These are phyloP conservation scores for Priceomyces castillae DNA, from an alignment of 805 yeast species.

Conservation along the genomic window DNA sequence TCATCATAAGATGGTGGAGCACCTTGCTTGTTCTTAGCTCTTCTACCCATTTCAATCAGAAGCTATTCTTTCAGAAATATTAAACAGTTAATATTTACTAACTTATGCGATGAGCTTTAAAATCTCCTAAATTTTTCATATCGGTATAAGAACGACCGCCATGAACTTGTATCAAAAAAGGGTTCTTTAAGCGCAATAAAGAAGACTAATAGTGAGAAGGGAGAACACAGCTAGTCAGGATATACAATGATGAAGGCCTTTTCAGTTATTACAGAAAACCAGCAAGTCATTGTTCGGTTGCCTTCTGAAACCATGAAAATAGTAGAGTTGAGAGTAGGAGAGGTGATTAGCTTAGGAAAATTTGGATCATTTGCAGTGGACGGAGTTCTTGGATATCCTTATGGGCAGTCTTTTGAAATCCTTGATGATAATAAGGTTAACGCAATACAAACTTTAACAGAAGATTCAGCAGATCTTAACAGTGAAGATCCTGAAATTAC, in stretches of 20 bases:
- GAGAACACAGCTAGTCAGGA: not conserved
- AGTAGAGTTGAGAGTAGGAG: conserved; percentile 60
- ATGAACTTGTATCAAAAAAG: not conserved
- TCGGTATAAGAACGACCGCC: conserved; percentile 9
- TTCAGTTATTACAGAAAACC: conserved; percentile 41
- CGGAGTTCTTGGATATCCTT: conserved; percentile 74
- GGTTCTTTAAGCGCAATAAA: not conserved
- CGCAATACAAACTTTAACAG: conserved; percentile 46
- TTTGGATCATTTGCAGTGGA: conserved; percentile 82
- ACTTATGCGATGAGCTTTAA: conserved; percentile 12
- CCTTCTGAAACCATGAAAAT: conserved; percentile 82
- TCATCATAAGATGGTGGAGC: conserved; percentile 89
- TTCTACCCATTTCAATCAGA: conserved; percentile 71
- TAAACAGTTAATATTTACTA: not conserved
- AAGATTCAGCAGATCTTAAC: conserved; percentile 28
- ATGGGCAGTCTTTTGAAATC: conserved; percentile 89
- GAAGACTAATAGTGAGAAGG: not conserved
- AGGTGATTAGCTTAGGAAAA: conserved; percentile 75
- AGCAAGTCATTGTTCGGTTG: conserved; percentile 62
- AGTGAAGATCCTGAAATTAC: conserved; percentile 38
- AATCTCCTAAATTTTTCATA: conserved; percentile 10
- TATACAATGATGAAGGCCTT: not conserved
- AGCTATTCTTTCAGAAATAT: not conserved
- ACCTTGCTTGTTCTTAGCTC: conserved; percentile 88
- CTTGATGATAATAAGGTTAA: conserved; percentile 50